phyloP scores from a whole-genome alignment of 2,329 filamentous ascomycete genomes.

The Aureobasidium mangrovei region DNA sequence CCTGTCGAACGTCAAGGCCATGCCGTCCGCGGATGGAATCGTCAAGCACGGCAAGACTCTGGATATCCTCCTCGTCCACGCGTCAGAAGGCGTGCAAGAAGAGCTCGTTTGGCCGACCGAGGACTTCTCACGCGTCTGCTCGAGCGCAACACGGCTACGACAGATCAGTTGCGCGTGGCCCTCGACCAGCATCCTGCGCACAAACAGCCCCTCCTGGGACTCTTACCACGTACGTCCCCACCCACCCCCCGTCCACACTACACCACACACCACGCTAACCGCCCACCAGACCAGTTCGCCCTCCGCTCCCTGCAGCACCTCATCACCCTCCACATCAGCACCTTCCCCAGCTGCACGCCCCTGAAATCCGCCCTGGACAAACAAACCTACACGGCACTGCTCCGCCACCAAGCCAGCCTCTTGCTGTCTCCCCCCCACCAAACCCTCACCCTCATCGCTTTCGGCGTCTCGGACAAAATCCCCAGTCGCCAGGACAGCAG shows the following conservation, averaged over 20 bases:
- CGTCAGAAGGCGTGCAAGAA: conserved; percentile 24
- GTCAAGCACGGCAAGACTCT: conserved; percentile 39
- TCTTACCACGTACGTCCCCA: neutral
- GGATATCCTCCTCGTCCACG: conserved; percentile 37
- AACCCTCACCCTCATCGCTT: conserved; percentile 37
- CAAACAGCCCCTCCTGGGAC: conserved; percentile 5
- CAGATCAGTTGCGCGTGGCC: conserved; percentile 42
- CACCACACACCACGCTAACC: too few species aligned
- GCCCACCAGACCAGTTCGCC: conserved; percentile 5
- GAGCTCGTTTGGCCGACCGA: conserved; percentile 37
- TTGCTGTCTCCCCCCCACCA: neutral
- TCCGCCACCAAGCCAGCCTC: neutral
- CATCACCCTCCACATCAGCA: conserved; percentile 40
- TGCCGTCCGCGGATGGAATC: conserved; percentile 37
- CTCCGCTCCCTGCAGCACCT: conserved; percentile 29
- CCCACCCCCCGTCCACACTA: too few species aligned
- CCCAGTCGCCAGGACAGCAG: conserved; percentile 39
- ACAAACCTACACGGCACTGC: neutral
- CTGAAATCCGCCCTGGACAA: conserved; percentile 19
- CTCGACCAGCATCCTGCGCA: conserved; percentile 33
- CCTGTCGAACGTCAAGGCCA: conserved; percentile 31
- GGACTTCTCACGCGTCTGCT: conserved; percentile 39
- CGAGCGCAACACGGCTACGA: conserved; percentile 34
- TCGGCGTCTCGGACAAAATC: conserved; percentile 38
- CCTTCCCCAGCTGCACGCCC: conserved; percentile 39